Base-by-base conservation (phyloP, 805 yeast species). In the Teunomyces lycoperdinae region DNA sequence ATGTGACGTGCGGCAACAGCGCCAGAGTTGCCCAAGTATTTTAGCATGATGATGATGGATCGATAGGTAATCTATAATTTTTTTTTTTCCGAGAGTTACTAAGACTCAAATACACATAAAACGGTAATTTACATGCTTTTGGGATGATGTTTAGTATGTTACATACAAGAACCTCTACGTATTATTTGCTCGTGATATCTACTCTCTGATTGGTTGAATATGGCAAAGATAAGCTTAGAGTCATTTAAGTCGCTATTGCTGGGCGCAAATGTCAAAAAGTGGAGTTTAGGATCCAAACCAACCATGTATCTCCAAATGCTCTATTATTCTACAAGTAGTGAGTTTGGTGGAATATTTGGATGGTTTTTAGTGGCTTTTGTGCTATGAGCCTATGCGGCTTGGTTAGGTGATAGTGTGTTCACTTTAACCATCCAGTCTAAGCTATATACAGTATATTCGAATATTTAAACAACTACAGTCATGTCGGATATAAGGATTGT, bases 401-500 rank as follows among this genome's bases (percentile, higher is more conserved):
- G 24, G 6, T 20, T 4, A 6, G 6, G 24, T 20, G 24, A 4
- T 20, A 20, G 6, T 20, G 6, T 20, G 24, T 20, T 4, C 5
- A 20, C 6, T 4, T 20, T 20, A 20, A 20, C 24, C 24, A 20
- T 20, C 6, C 6, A 20, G 24, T 6, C 24, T 20, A 20, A 36
- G 29, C 11, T 40, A 40, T 40, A 28, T 30, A 42, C 36, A 42
- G 36, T 42, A 13, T 29, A 30, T 13, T 4, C 6, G 24, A 20
- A 20, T 20, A 20, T 20, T 20, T 10, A 10, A n/a, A 24, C 41
- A n/a, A 24, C 28, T 11, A 16, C 16, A 46, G 14, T 39, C 39
- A 43, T 27, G 30, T 32, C 35, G 13, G 38, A 43, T 32, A 81
- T 92, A 28, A 70, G 96, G 48, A 85, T 94, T 0, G 96, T 89